phyloP scores from a whole-genome alignment of 2,329 filamentous ascomycete genomes.

The Penicillium sp. region DNA sequence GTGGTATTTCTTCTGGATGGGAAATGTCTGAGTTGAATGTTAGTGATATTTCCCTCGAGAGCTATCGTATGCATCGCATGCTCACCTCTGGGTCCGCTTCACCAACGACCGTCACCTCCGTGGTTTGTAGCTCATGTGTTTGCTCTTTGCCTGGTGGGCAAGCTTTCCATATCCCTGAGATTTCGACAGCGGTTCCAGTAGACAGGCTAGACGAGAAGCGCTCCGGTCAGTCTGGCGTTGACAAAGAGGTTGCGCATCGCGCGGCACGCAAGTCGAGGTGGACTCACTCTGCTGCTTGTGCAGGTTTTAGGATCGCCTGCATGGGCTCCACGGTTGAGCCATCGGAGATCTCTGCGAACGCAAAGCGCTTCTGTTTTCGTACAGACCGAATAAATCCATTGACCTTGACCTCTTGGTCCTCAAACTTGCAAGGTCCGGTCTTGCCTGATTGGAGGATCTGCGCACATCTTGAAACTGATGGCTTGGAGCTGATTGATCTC shows the following conservation, averaged over 20 bases:
- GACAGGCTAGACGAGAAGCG: constrained; percentile 63
- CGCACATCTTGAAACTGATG: constrained; percentile 37
- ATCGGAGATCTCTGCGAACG: constrained; percentile 84
- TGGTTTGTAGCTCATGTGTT: constrained; percentile 78
- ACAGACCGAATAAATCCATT: constrained; percentile 83
- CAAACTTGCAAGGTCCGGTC: constrained; percentile 29
- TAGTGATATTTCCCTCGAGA: constrained; percentile 1
- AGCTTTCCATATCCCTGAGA: constrained; percentile 75
- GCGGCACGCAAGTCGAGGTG: not conserved
- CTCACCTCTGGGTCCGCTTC: constrained; percentile 76
- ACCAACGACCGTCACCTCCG: constrained; percentile 70
- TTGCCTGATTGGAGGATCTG: constrained; percentile 39
- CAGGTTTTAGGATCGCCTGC: constrained; percentile 76
- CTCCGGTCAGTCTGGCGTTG: constrained; percentile 15
- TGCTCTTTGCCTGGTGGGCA: constrained; percentile 69
- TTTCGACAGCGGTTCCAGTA: constrained; percentile 76
- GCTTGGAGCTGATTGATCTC: constrained; percentile 19
- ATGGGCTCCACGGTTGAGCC: constrained; percentile 78
- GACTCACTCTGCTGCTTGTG: constrained; percentile 70
- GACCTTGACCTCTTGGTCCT: constrained; percentile 56
- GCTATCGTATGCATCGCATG: constrained; percentile 18
- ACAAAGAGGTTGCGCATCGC: not conserved
- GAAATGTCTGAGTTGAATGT: constrained; percentile 67
- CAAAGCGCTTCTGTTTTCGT: constrained; percentile 78
- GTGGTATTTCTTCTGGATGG: constrained; percentile 96